Evolutionary conservation across 2,329 filamentous ascomycete genomes (phyloP).

Genomic region (Aspergillus alliaceus): DNA sequence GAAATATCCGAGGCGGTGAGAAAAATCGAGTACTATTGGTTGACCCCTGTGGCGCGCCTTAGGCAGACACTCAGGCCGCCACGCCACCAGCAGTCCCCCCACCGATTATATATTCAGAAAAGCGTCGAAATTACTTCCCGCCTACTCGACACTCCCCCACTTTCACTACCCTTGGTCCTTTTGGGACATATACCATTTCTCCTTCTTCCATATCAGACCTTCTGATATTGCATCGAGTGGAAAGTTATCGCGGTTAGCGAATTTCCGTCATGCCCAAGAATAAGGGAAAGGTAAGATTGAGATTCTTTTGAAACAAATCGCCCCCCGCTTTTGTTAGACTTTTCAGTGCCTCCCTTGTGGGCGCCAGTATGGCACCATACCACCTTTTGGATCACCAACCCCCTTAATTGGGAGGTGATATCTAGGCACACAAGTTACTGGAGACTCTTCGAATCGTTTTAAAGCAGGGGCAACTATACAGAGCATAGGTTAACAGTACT

Average conservation of each 20-base stretch:
- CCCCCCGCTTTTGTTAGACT: constrained; percentile 15
- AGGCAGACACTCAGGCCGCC: constrained; percentile 29
- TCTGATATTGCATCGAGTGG: constrained; percentile 14
- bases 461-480: background rate
- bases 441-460: background rate
- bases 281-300: constrained; percentile 85
- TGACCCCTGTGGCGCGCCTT: constrained; percentile 19
- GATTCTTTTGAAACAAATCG: constrained; percentile 19
- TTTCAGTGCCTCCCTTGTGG: constrained; percentile 12
- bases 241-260: constrained; percentile 26
- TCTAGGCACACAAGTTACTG: background rate
- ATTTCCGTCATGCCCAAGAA: constrained; percentile 86
- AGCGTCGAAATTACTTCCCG: constrained; percentile 23
- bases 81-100: constrained; percentile 17
- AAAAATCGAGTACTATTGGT: constrained; percentile 6
- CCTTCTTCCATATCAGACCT: constrained; percentile 5
- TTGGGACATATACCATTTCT: constrained; percentile 12
- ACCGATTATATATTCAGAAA: constrained; percentile 15
- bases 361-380: constrained; percentile 18
- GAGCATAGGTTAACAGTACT: constrained; percentile 27
- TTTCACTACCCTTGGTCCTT: constrained; percentile 12
- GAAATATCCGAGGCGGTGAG: constrained; percentile 15
- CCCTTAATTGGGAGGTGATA: background rate
- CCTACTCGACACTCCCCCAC: constrained; percentile 19
- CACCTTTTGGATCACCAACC: constrained; percentile 1